phyloP scores from a whole-genome alignment of 139 green algal genomes.

The Coelastrella sp. region DNA sequence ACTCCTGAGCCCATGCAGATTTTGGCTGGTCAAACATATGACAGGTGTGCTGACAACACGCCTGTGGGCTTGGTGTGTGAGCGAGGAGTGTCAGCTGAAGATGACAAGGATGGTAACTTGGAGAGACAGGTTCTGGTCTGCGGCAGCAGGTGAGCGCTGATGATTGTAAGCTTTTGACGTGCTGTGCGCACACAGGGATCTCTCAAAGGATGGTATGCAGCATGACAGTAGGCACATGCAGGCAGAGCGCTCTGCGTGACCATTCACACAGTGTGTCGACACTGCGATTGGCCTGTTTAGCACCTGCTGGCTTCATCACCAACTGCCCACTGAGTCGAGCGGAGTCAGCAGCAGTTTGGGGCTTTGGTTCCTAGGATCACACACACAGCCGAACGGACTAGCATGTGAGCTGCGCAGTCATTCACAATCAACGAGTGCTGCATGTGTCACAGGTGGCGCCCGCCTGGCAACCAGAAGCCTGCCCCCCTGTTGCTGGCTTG shows the following conservation, averaged over 20 bases:
- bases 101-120: slow-evolving; percentile 57
- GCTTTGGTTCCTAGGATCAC: background rate
- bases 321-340: background rate
- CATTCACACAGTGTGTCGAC: too few species aligned
- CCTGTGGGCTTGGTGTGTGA: slow-evolving; percentile 52
- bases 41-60: slow-evolving; percentile 47
- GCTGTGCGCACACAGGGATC: too few species aligned
- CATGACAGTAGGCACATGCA: too few species aligned
- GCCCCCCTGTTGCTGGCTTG: slow-evolving; percentile 55
- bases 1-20: slow-evolving; percentile 38
- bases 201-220: too few species aligned
- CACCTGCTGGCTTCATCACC: background rate
- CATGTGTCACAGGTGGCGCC: slow-evolving; percentile 4
- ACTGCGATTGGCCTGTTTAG: too few species aligned
- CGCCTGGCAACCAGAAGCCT: slow-evolving; percentile 14
- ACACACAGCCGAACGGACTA: background rate
- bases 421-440: background rate
- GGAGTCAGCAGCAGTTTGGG: background rate
- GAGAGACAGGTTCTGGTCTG: slow-evolving; percentile 53
- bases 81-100: slow-evolving; percentile 47
- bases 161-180: background rate
- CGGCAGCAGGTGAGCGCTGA: slow-evolving; percentile 37
- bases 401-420: background rate
- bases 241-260: too few species aligned
- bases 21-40: slow-evolving; percentile 44